Percentiles rank a stretch among this genome's conserved stretches.
These are phyloP conservation scores for Datura wrightii DNA, from an alignment of 257 asterid genomes.

Conservation along the genomic window DNA sequence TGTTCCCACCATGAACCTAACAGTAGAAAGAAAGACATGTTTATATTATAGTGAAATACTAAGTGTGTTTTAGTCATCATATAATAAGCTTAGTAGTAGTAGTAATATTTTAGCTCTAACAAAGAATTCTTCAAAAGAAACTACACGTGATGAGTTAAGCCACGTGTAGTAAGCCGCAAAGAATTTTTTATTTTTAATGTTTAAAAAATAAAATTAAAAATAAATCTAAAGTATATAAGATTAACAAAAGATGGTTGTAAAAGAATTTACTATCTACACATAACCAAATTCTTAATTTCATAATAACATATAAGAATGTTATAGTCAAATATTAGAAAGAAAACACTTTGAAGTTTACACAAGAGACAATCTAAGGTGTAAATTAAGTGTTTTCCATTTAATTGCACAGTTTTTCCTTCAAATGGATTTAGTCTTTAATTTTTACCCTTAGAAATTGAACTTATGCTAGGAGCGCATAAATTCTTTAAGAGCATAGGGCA, in stretches of 20 bases:
- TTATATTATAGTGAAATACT: background rate
- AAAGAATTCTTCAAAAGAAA: background rate
- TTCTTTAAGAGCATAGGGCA: too few relatives aligned
- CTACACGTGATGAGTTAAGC: background rate
- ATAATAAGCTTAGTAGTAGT: background rate
- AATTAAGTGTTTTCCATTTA: background rate
- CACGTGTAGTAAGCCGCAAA: background rate
- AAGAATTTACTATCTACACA: background rate
- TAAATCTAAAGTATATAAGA: background rate
- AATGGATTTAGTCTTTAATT: too few relatives aligned
- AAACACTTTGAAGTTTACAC: background rate
- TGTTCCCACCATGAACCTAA: background rate
- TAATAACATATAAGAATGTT: background rate
- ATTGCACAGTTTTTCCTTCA: too few relatives aligned
- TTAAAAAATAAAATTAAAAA: background rate
- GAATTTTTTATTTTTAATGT: background rate
- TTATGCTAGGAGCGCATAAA: too few relatives aligned
- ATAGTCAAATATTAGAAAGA: background rate
- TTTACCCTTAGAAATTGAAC: too few relatives aligned
- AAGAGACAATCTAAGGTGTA: background rate
- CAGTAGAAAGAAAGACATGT: background rate
- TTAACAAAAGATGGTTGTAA: background rate
- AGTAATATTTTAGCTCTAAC: background rate
- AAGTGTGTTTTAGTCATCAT: background rate
- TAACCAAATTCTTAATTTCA: background rate